Evolutionary conservation across 305 asterid genomes (phyloP).

Genomic region (Fraxinus ornus): DNA sequence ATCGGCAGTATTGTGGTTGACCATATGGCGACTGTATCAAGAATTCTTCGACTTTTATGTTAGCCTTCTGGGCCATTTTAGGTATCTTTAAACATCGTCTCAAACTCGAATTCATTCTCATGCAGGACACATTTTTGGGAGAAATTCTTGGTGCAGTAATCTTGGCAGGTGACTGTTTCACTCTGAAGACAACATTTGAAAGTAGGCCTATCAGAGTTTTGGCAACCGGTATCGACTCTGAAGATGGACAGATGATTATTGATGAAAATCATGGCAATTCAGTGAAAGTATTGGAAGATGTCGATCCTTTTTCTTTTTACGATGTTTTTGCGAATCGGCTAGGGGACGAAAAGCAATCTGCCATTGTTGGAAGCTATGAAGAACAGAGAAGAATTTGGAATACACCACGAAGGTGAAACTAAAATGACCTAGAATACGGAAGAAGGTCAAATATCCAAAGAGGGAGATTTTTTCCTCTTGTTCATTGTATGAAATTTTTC

Average conservation of each 20-base stretch:
- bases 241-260: slow-evolving; percentile 52
- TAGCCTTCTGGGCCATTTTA: neutral
- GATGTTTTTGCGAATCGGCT: slow-evolving; percentile 46
- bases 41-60: neutral
- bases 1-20: neutral
- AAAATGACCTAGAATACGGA: neutral
- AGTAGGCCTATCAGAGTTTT: slow-evolving; percentile 38
- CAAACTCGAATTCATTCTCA: neutral
- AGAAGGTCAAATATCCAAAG: neutral
- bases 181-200: slow-evolving; percentile 38
- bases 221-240: slow-evolving; percentile 53
- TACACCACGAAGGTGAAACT: slow-evolving; percentile 26
- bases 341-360: slow-evolving; percentile 53
- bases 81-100: neutral
- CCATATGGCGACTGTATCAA: neutral
- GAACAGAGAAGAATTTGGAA: slow-evolving; percentile 65
- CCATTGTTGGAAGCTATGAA: slow-evolving; percentile 67
- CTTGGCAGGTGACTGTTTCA: slow-evolving; percentile 44
- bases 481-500: neutral
- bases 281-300: slow-evolving; percentile 50
- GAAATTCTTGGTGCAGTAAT: slow-evolving; percentile 78
- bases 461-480: neutral
- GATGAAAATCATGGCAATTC: slow-evolving; percentile 41
- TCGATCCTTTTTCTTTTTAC: slow-evolving; percentile 48
- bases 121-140: slow-evolving; percentile 70